Conservation (phyloP, 2,329 filamentous ascomycete species). For the Gliomastix tumulicola region DNA sequence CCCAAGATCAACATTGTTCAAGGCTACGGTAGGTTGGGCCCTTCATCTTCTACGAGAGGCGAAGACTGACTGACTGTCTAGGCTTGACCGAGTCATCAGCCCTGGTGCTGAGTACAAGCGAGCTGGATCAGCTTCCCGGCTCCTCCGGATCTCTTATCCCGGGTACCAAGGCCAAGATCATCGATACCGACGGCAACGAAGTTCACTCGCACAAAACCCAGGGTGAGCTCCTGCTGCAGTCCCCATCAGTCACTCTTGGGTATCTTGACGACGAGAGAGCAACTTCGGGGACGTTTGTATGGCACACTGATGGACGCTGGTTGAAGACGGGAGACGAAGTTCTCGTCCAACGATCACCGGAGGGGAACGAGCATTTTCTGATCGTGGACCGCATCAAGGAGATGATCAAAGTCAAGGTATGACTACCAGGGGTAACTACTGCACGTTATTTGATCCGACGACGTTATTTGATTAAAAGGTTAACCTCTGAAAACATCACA, state of each 20-base stretch:
- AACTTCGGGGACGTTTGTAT: slow-evolving; percentile 65
- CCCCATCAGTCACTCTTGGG: slow-evolving; percentile 66
- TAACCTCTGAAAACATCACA: slow-evolving; percentile 16
- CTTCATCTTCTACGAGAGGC: not conserved
- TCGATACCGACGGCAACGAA: slow-evolving; percentile 59
- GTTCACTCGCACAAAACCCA: slow-evolving; percentile 59
- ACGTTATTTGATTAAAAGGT: not conserved
- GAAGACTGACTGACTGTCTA: slow-evolving; percentile 6
- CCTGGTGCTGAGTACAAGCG: slow-evolving; percentile 53
- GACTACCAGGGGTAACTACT: slow-evolving; percentile 8
- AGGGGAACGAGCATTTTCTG: slow-evolving; percentile 69
- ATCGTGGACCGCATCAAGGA: slow-evolving; percentile 68
- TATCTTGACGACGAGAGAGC: slow-evolving; percentile 79
- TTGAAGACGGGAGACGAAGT: slow-evolving; percentile 79
- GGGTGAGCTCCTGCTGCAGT: slow-evolving; percentile 71
- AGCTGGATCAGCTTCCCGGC: slow-evolving; percentile 60
- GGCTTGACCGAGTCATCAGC: slow-evolving; percentile 75
- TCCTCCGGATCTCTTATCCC: slow-evolving; percentile 66
- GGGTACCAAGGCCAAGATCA: slow-evolving; percentile 55
- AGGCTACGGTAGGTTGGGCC: slow-evolving; percentile 53
- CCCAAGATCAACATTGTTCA: slow-evolving; percentile 62
- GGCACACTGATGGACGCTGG: slow-evolving; percentile 57
- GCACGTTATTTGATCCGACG: no score
- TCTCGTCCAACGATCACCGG: slow-evolving; percentile 51
- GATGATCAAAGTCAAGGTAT: slow-evolving; percentile 65